These are phyloP conservation scores for Musa acuminata DNA, from an alignment of 176 grass and related monocot genomes.

Conservation along the genomic window DNA sequence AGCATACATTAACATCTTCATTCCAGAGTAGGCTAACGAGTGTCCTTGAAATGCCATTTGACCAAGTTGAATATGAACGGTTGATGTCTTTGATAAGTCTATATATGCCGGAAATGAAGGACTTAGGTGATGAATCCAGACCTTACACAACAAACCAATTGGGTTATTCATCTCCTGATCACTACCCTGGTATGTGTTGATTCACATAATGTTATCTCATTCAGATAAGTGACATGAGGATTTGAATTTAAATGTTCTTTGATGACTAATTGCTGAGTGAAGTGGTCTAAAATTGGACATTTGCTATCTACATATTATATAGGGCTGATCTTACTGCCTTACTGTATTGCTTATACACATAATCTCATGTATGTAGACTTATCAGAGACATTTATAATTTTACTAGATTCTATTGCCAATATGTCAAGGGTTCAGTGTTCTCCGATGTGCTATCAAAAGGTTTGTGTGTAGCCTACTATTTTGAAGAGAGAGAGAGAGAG, in stretches of 20 bases:
- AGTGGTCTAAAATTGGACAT: neutral
- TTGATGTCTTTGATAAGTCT: constrained; percentile 22
- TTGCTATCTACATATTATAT: neutral
- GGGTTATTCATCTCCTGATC: constrained; percentile 52
- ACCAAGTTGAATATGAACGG: constrained; percentile 33
- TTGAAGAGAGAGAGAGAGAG: too few relatives aligned
- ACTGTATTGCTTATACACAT: neutral
- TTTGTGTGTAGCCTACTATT: neutral
- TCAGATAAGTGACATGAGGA: too few relatives aligned
- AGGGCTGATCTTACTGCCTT: neutral
- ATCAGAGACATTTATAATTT: neutral
- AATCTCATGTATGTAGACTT: too few relatives aligned
- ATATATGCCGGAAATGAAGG: constrained; percentile 25
- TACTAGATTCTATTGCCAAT: neutral
- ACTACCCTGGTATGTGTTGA: constrained; percentile 43
- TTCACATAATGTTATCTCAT: too few relatives aligned
- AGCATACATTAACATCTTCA: constrained; percentile 22
- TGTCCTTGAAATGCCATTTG: constrained; percentile 36
- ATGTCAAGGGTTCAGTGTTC: neutral
- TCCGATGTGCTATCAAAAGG: neutral
- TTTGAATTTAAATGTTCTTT: too few relatives aligned
- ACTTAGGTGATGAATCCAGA: constrained; percentile 28
- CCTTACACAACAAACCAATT: constrained; percentile 23
- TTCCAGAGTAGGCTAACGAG: constrained; percentile 44
- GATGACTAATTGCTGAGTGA: neutral